Evolutionary conservation across 1,284 basidiomycete species (phyloP), one percentile per base, ranked within the genome.

Genomic region (Psilocybe mexicana): DNA sequence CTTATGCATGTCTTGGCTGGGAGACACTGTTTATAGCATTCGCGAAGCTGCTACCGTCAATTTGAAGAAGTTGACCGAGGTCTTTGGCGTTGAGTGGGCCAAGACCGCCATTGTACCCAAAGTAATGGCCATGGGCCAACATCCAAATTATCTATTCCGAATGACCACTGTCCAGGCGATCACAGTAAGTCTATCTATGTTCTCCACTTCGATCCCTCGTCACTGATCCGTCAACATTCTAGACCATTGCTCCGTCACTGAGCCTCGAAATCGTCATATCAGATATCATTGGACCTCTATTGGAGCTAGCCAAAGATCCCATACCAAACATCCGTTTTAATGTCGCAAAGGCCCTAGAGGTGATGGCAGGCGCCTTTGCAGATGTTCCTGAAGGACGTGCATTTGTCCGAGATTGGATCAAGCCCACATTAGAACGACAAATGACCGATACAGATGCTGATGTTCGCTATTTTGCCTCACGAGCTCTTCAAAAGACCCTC

Each of bases 291-390:
- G 88, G 90, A 48, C 90, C 93, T 28, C 84, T 99, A 57, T 77
- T 97, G 56, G 83, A 88, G 61, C 86, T 99, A 55, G 90, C 93
- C 23, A 81, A 83, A 54, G 97, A 99, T 73, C 89, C 94, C 7
- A 99, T 99, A 69, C 97, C 97, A 57, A 99, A 99, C 77, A 99
- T 99, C 73, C 92, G 97, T 44, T 99, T 99, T 84, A 99, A 99
- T 73, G 95, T 98, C 35, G 93, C 96, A 46, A 98, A 98, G 75
- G 90, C 93, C 18, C 79, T 97, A 65, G 94, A 98, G 77, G 87
- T 93, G 26, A 80, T 98, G 54, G 92, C 92, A 0, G 78, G 78
- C 18, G 86, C 91, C 1, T 88, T 94, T 60, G 84, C 81, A 10
- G 74, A 72, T 52, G 79, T 80, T 33, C 75, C 86, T 2, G 92